Evolutionary conservation across 2,329 filamentous ascomycete genomes (phyloP).

Genomic region (Hypocrella siamensis): DNA sequence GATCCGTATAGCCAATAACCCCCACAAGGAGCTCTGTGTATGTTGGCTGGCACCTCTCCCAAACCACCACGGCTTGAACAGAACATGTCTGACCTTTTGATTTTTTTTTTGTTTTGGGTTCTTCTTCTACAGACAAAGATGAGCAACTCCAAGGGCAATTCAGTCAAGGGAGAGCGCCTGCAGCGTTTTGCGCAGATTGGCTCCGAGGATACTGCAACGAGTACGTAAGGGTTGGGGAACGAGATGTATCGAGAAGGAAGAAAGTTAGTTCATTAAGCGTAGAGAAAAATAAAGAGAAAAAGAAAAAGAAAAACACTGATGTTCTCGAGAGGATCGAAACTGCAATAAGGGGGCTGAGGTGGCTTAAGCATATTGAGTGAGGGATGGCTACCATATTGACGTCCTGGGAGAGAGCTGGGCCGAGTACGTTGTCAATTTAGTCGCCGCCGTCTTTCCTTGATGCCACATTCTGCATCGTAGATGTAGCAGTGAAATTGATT

Average conservation of each 20-base stretch:
- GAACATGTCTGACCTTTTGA: no score
- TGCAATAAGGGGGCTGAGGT: no score
- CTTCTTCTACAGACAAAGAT: background rate
- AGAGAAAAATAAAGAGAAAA: background rate
- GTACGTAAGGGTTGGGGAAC: background rate
- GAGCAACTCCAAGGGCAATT: background rate
- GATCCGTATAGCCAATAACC: slow-evolving; percentile 12
- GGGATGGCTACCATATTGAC: no score
- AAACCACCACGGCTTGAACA: background rate
- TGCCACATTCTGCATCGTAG: no score
- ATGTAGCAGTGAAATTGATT: no score
- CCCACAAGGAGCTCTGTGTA: slow-evolving; percentile 10
- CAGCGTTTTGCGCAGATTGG: background rate
- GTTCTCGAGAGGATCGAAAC: no score
- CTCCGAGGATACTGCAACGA: background rate
- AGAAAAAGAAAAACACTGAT: background rate
- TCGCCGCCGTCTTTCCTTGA: no score
- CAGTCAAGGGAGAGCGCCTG: background rate
- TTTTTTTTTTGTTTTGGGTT: no score
- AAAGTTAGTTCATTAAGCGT: no score
- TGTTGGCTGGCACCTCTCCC: background rate
- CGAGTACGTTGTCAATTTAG: no score
- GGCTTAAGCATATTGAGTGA: no score
- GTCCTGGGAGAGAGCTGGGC: no score
- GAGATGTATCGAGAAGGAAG: background rate